phyloP scores from a whole-genome alignment of 331 rosid species.

The Erythrophleum ivorense region DNA sequence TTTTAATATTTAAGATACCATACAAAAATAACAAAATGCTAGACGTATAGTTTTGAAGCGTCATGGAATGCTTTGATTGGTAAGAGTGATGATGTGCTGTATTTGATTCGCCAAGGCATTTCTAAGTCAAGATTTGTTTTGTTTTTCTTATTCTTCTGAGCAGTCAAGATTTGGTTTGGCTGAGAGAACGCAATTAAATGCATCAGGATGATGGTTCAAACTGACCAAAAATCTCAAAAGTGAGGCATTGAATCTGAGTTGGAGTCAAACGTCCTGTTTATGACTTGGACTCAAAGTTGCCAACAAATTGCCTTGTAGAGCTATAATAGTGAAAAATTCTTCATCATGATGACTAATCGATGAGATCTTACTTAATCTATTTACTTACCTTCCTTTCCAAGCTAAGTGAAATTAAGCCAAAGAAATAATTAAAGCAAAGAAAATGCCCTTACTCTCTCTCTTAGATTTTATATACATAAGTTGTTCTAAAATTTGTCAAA shows the following conservation, averaged over 20 bases:
- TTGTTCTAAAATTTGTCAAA: no score
- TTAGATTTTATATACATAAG: no score
- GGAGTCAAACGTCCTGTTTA: constrained; percentile 6
- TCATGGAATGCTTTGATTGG: constrained; percentile 21
- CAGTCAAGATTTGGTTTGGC: constrained; percentile 41
- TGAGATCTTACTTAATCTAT: neutral
- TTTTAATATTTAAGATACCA: no score
- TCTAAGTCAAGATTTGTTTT: constrained; percentile 39
- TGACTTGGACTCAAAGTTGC: constrained; percentile 2
- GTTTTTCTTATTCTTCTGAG: neutral
- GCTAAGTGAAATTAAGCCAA: neutral
- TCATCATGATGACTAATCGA: neutral
- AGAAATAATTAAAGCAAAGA: neutral
- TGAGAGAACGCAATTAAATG: constrained; percentile 26
- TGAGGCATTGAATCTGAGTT: neutral
- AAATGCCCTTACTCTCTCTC: neutral
- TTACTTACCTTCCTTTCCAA: no score
- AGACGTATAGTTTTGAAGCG: neutral
- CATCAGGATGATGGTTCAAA: constrained; percentile 16
- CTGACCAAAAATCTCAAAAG: constrained; percentile 31
- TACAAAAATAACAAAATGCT: neutral
- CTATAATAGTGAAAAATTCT: neutral
- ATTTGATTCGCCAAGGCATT: neutral
- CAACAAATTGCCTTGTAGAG: neutral
- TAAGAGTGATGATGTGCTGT: constrained; percentile 2